Evolutionary conservation across 257 asterid species (phyloP), one percentile per base, ranked within the genome.

Genomic region (Marsdenia floribunda): DNA sequence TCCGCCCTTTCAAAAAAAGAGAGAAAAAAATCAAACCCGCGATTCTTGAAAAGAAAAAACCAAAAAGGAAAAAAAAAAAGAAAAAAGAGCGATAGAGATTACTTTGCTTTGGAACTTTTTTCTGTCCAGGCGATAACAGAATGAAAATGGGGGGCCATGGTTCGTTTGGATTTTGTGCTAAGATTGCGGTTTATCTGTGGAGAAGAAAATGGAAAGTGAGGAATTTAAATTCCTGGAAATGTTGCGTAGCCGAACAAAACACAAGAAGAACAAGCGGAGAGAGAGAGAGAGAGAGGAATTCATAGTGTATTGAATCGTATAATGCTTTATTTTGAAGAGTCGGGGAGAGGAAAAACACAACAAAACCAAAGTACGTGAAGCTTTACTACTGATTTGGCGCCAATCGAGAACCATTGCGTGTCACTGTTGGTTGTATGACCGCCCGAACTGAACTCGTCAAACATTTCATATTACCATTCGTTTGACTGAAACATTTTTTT

Each of bases 111-210:
- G 82, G 11, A 79, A 52, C 79, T 49, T 71, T 75, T 76, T 29
- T 77, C 84, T 46, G 77, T 63, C 73, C 85, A 71, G 64, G 84
- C 83, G 75, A 89, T 80, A 60, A 89, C 11, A 35, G 96, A 84
- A 77, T 75, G 79, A 78, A 86, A 80, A 77, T 80, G 78, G 89
- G 86, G 83, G 81, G 87, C 77, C 96, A 91, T 89, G 66, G 74
- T 81, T 86, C 72, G 16, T 57, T 46, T 50, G 47, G 75, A 21
- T 18, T 53, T 33, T 57, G 11, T 57, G 81, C 86, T 86, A 82
- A 64, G 77, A 58, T 76, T 78, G 81, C 85, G 89, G 80, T 73
- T 53, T 72, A 75, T 73, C 86, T 67, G 6, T 66, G 71, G 52
- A 66, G 38, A 38, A 38, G 1, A 0, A 22, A 19, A 37, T 29